A percentile compares a stretch with the other conserved stretches of the same genome.
These are phyloP conservation scores for Musa schizocarpa DNA, from an alignment of 176 grass and related monocot genomes.

Conservation along the genomic window DNA sequence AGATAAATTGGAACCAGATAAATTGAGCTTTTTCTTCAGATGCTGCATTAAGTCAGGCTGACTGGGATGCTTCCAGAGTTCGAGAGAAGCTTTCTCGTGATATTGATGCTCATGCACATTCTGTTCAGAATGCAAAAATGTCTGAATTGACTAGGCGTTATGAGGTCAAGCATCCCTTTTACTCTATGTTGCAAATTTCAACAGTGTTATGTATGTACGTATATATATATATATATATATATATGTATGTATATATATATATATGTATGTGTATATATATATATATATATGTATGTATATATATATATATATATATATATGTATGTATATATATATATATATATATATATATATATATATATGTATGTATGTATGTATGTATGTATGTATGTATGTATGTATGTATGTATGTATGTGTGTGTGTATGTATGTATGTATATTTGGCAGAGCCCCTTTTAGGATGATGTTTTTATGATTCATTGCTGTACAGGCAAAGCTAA, in stretches of 20 bases:
- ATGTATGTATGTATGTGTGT: too few species aligned
- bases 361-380: too few species aligned
- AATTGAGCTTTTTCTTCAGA: constrained; percentile 17
- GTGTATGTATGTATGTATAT: too few species aligned
- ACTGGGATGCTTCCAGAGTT: constrained; percentile 17
- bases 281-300: too few species aligned
- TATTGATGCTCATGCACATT: constrained; percentile 19
- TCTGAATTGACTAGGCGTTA: constrained; percentile 12
- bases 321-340: too few species aligned
- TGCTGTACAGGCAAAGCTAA: constrained; percentile 40
- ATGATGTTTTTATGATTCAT: not conserved
- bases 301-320: too few species aligned
- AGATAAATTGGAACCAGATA: not conserved
- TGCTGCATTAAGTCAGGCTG: constrained; percentile 5
- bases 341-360: too few species aligned
- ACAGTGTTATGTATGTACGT: not conserved
- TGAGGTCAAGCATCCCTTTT: constrained; percentile 6
- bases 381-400: too few species aligned
- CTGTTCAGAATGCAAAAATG: constrained; percentile 2
- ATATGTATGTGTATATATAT: too few species aligned
- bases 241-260: too few species aligned
- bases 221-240: too few species aligned
- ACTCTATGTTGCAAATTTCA: not conserved
- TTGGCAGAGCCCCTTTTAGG: too few species aligned
- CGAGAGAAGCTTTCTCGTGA: constrained; percentile 24